These are phyloP conservation scores for Hypholoma sublateritium DNA, from an alignment of 768 basidiomycete genomes.

Conservation along the genomic window DNA sequence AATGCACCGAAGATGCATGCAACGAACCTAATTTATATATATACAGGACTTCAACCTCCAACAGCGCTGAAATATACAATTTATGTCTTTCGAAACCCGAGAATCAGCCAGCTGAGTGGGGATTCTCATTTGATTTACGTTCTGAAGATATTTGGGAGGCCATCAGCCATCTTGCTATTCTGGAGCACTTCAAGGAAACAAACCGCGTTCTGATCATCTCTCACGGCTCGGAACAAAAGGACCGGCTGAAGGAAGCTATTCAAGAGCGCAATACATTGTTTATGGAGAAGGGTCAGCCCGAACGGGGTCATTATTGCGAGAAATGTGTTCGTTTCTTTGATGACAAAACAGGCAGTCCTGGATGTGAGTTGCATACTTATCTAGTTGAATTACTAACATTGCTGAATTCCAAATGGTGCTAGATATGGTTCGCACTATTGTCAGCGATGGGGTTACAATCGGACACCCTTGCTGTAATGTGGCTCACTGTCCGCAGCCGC, in stretches of 20 bases:
- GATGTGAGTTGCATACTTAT: background rate
- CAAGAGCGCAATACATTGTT: conserved; percentile 21
- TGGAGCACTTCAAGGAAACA: background rate
- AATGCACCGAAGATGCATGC: background rate
- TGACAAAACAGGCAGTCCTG: background rate
- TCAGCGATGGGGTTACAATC: conserved; percentile 15
- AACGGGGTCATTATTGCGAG: conserved; percentile 25
- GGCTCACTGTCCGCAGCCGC: conserved; percentile 4
- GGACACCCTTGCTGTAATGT: conserved; percentile 15
- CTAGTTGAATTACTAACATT: too few species aligned
- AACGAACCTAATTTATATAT: conserved; percentile 2
- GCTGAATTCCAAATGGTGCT: too few species aligned
- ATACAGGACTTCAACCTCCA: background rate
- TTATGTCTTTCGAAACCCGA: too few species aligned
- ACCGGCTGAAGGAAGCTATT: background rate
- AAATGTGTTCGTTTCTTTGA: conserved; percentile 12
- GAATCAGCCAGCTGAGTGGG: too few species aligned
- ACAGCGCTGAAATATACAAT: background rate
- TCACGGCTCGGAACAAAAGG: background rate
- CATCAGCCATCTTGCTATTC: background rate
- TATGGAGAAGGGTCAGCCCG: conserved; percentile 21
- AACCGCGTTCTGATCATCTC: background rate
- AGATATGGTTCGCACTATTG: conserved; percentile 10
- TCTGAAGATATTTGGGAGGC: background rate
- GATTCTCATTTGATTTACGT: too few species aligned